Evolutionary conservation across 1,139 yeast genomes (phyloP), one percentile per base, ranked within the genome.

Genomic region (Eremothecium gossypii): DNA sequence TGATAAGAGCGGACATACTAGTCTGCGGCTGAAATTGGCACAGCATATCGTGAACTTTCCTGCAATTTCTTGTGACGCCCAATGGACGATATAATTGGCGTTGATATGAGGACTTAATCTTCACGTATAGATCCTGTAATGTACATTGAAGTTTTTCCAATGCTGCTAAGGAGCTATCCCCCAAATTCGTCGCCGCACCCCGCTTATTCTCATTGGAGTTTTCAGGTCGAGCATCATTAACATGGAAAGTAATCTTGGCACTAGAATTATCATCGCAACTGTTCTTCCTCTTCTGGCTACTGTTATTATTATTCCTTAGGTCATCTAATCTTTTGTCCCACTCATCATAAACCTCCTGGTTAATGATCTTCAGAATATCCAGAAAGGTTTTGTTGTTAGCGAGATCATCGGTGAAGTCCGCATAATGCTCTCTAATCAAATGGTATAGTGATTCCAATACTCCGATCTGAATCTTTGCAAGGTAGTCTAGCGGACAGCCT

Each of bases 51-150:
- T 49, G 43, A 14, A 54, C 50, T 28, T 45, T 51, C 33, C 58
- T 51, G 29, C 50, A 50, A 7, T 46, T 37, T 43, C 48, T 54
- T 32, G 44, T 53, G 13, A 61, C 49, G 28, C 73, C 73, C 37
- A 74, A 64, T 0, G 96, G 96, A 47, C 89, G 73, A 60, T 84
- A 87, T 12, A 85, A 73, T 55, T 83, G 83, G 60, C 82, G 84
- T 45, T 85, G 83, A 55, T 83, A 86, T 11, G 76, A 62, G 52
- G 81, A 79, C 58, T 87, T 79, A 51, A 84, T 73, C 51, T 76
- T 77, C 54, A 79, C 78, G 60, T 83, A 84, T 41, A 79, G 68
- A 10, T 65, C 66, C 10, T 76, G 78, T 52, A 85, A 66, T 43
- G 70, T 65, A 36, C 63, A 62, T 46, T 72, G 76, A 26, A 75